A percentile compares a stretch with the other conserved stretches of the same genome.
phyloP scores from a whole-genome alignment of 2,329 filamentous ascomycete species.

The Hymenoscyphus albidus region DNA sequence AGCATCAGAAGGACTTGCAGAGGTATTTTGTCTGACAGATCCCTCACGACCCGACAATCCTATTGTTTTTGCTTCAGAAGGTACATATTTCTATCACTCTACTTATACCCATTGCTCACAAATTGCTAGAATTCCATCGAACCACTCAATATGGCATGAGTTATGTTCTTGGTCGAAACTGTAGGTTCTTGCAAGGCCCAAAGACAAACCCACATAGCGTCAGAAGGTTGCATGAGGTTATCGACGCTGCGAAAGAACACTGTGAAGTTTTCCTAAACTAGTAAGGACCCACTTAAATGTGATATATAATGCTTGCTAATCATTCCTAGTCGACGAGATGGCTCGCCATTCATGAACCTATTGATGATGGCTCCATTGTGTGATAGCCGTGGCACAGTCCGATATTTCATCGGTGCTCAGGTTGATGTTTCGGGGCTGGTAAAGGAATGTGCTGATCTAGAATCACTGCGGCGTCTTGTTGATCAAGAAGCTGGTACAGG shows the following conservation, averaged over 20 bases:
- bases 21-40: conserved; percentile 75
- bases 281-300: conserved; percentile 38
- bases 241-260: conserved; percentile 62
- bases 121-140: conserved; percentile 61
- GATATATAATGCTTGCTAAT: conserved; percentile 9
- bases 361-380: conserved; percentile 61
- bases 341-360: conserved; percentile 65
- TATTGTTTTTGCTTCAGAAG: conserved; percentile 73
- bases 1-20: conserved; percentile 69
- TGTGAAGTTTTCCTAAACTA: conserved; percentile 75
- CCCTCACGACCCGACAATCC: conserved; percentile 70
- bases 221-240: conserved; percentile 56
- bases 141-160: conserved; percentile 72
- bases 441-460: conserved; percentile 57
- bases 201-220: conserved; percentile 63
- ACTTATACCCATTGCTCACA: conserved; percentile 2
- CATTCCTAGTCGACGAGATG: conserved; percentile 52
- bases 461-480: conserved; percentile 49
- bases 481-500: conserved; percentile 33
- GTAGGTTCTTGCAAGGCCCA: conserved; percentile 73
- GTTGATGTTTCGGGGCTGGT: conserved; percentile 61
- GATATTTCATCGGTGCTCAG: conserved; percentile 64
- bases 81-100: conserved; percentile 38
- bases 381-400: conserved; percentile 56
- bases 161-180: conserved; percentile 72